Evolutionary conservation across 208 protist species (phyloP).

Genomic region (Leishmania amazonensis): DNA sequence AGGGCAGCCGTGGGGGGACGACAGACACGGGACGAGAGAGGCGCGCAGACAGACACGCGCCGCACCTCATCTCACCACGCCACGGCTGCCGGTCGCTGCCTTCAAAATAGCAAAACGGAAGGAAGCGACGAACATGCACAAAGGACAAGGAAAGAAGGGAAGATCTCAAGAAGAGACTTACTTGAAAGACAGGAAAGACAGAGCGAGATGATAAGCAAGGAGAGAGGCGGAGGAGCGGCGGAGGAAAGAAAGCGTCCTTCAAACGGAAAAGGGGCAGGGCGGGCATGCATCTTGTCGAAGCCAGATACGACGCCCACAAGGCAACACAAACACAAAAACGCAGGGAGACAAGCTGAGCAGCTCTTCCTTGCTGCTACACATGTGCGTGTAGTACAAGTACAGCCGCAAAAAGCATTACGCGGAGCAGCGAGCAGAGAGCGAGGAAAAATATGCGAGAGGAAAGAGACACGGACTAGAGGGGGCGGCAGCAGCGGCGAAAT

Average conservation of each 20-base stretch:
- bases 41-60: neutral
- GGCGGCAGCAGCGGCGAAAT: neutral
- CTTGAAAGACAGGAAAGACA: neutral
- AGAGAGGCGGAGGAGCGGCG: neutral
- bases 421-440: neutral
- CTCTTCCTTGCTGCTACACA: neutral
- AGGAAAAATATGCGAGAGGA: neutral
- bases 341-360: neutral
- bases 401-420: neutral
- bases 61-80: neutral
- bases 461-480: neutral
- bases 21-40: neutral
- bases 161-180: neutral
- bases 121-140: neutral
- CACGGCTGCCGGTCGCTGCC: neutral
- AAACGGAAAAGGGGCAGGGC: neutral
- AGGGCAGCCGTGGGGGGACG: neutral
- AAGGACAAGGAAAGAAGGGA: neutral
- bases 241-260: neutral
- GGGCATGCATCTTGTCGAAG: neutral
- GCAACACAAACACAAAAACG: neutral
- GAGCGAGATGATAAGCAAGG: neutral
- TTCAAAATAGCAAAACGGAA: neutral
- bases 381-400: neutral
- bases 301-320: neutral